Evolutionary conservation across 768 basidiomycete genomes (phyloP).

Genomic region (Mrakia blollopis): DNA sequence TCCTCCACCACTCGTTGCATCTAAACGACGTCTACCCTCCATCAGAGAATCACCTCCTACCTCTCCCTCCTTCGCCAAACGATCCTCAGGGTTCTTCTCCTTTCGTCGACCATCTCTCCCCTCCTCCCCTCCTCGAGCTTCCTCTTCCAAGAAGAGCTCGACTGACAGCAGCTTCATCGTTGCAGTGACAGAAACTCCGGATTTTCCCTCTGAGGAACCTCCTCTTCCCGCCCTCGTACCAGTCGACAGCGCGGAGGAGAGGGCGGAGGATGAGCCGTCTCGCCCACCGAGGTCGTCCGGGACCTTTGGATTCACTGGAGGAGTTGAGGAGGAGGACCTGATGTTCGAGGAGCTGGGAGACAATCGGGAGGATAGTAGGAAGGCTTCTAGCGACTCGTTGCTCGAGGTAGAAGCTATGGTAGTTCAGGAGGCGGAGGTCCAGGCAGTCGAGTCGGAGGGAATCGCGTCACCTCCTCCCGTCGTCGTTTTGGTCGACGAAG

Average conservation of each 20-base stretch:
- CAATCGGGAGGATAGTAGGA: not conserved
- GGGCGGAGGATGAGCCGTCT: not conserved
- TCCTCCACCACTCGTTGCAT: not conserved
- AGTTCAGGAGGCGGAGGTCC: not conserved
- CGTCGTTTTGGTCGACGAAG: not conserved
- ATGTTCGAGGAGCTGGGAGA: not conserved
- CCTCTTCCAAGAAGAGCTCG: not conserved
- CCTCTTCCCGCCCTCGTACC: not conserved
- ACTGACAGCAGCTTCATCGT: not conserved
- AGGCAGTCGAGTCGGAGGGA: not conserved
- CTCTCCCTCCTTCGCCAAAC: not conserved
- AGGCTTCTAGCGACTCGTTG: not conserved
- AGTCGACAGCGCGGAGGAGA: not conserved
- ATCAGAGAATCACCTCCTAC: slow-evolving; percentile 6
- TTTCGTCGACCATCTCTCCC: slow-evolving; percentile 6
- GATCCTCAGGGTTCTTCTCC: slow-evolving; percentile 3
- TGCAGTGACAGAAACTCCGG: not conserved
- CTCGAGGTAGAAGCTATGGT: not conserved
- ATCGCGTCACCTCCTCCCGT: not conserved
- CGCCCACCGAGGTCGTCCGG: not conserved
- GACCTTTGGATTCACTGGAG: not conserved
- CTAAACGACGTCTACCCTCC: not conserved
- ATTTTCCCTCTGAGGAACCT: not conserved
- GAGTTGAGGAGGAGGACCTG: not conserved
- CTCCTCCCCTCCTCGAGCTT: not conserved